Evolutionary conservation across 164 flowering plant species (phyloP), one percentile per base, ranked within the genome.

Genomic region (Vitis cinerea): DNA sequence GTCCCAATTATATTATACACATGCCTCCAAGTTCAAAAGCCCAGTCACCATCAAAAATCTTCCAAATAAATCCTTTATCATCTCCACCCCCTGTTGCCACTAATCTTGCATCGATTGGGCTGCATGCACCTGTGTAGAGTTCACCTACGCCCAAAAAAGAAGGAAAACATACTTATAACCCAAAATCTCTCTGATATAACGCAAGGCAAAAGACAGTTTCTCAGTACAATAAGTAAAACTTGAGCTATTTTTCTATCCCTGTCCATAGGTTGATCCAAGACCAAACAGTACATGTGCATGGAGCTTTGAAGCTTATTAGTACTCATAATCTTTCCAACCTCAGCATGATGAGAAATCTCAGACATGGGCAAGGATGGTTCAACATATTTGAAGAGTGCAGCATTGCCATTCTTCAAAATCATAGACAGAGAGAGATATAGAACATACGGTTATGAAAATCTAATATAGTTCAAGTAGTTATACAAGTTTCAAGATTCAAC

Each of bases 71-170:
- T 50, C 91, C 97, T 76, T 72, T 89, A 70, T 93, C 97, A 83
- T 88, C 99, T 56, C 92, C 94, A 68, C 98, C 98, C 50, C 98
- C 98, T 44, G 95, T 90, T 66, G 92, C 97, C 62, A 93, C 99
- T 71, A 92, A 66, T 47, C 66, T 29, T 50, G 92, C 71, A 81
- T 93, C 94, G 54, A 83, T 81, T 72, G 98, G 97, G 71, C 93
- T 91, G 84, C 98, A 90, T 4, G 88, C 94, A 74, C 86, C 91
- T 3, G 92, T 66, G 72, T 91, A 91, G 3, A 96, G 67, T 75
- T 95, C 97, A 77, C 85, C 98, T 95, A 75, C 23, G 13, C 69
- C 76, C 8, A 61, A 61, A 7, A 48, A 62, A 3, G 44, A 31
- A 31, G 4, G 44, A 6, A 31, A 31, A 31, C 44, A 3, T 31